phyloP scores from a whole-genome alignment of 352 stramenopile genomes.

The Phytophthora agathidicida region DNA sequence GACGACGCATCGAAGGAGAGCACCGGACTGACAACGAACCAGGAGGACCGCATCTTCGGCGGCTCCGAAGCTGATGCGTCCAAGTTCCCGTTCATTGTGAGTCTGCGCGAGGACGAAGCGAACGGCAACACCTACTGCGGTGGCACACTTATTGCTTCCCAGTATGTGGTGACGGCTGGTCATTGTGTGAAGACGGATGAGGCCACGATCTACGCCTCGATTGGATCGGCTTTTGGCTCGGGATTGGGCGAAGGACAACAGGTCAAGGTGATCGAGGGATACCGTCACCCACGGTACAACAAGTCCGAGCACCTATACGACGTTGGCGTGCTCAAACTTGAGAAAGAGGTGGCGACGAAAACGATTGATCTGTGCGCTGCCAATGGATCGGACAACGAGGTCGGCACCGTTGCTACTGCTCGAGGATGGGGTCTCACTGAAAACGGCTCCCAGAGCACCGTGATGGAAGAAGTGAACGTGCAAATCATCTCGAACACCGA shows the following conservation, averaged over 20 bases:
- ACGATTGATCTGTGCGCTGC: slow-evolving; percentile 39
- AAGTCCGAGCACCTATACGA: slow-evolving; percentile 59
- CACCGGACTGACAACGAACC: slow-evolving; percentile 35
- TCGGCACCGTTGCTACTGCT: slow-evolving; percentile 57
- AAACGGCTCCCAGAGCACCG: slow-evolving; percentile 37
- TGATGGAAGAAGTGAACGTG: slow-evolving; percentile 63
- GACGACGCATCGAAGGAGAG: slow-evolving; percentile 28
- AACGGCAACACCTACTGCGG: slow-evolving; percentile 63
- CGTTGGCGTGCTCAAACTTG: slow-evolving; percentile 63
- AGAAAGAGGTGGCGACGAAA: slow-evolving; percentile 38
- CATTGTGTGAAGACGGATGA: slow-evolving; percentile 67
- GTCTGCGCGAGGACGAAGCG: slow-evolving; percentile 46
- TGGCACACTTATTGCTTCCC: slow-evolving; percentile 60
- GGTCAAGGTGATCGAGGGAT: slow-evolving; percentile 49
- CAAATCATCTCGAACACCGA: slow-evolving; percentile 60
- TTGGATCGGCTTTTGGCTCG: slow-evolving; percentile 52
- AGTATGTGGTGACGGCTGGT: slow-evolving; percentile 76
- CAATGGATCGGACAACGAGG: slow-evolving; percentile 58
- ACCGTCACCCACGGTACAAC: slow-evolving; percentile 61
- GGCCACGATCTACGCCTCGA: slow-evolving; percentile 50
- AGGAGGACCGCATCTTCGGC: slow-evolving; percentile 65
- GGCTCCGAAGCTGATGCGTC: slow-evolving; percentile 57
- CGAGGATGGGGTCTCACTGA: slow-evolving; percentile 68
- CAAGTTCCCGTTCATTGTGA: slow-evolving; percentile 63
- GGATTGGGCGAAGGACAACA: slow-evolving; percentile 52